Conservation (phyloP, 1,139 yeast genomes). For the Pneumocystis murina region DNA sequence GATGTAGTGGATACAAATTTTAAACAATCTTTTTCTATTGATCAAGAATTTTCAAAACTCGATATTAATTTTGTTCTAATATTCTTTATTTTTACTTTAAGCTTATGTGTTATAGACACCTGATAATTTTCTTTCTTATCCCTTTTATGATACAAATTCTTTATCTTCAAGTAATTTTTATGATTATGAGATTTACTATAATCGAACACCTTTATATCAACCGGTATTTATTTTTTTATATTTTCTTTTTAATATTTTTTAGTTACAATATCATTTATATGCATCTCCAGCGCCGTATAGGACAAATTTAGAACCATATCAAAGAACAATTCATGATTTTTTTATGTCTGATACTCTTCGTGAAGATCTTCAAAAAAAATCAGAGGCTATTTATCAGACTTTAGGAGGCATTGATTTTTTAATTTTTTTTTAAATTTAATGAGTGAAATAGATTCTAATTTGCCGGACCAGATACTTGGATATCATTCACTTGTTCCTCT, state of each 20-base stretch:
- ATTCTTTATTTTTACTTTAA: not conserved
- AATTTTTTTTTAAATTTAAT: not conserved
- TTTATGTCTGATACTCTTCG: slow-evolving; percentile 63
- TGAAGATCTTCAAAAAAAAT: slow-evolving; percentile 54
- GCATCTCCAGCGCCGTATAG: slow-evolving; percentile 83
- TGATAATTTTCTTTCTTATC: not conserved
- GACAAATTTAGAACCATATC: slow-evolving; percentile 47
- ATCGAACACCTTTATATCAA: not conserved
- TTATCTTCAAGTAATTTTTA: not conserved
- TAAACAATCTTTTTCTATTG: not conserved
- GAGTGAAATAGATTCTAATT: slow-evolving; percentile 29
- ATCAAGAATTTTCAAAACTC: not conserved
- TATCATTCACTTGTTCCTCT: slow-evolving; percentile 82
- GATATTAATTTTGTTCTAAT: not conserved
- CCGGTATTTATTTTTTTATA: not conserved
- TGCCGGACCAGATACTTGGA: slow-evolving; percentile 64
- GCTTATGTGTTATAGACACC: not conserved
- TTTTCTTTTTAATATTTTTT: not conserved
- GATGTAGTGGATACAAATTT: not conserved
- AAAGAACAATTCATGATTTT: slow-evolving; percentile 50
- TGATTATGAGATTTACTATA: not conserved
- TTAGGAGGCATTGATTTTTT: slow-evolving; percentile 24
- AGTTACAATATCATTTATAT: slow-evolving; percentile 59
- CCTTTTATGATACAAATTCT: not conserved
- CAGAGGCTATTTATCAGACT: slow-evolving; percentile 67